phyloP scores from a whole-genome alignment of 495 filamentous ascomycete genomes.

The Hypoxylon trugodes region DNA sequence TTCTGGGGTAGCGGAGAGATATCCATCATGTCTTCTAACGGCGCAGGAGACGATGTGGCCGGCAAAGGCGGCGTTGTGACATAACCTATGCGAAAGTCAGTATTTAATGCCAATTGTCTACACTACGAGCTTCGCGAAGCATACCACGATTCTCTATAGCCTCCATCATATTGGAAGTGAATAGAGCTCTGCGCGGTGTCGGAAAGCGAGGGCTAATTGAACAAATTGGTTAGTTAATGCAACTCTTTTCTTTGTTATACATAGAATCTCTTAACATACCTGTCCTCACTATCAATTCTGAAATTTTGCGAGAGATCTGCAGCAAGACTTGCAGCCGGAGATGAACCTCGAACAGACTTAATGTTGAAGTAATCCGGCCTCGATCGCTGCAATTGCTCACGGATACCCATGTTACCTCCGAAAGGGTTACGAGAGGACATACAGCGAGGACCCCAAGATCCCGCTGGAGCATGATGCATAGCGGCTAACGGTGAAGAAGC shows the following conservation, averaged over 20 bases:
- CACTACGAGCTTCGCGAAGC: constrained; percentile 41
- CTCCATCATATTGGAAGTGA: constrained; percentile 79
- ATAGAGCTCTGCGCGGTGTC: constrained; percentile 91
- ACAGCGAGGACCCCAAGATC: constrained; percentile 58
- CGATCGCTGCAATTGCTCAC: constrained; percentile 63
- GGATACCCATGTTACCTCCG: constrained; percentile 72
- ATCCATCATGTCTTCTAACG: constrained; percentile 86
- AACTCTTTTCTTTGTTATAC: constrained; percentile 14
- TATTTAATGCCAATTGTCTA: not conserved
- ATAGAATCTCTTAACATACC: constrained; percentile 62
- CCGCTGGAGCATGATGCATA: constrained; percentile 81
- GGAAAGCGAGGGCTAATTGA: constrained; percentile 81
- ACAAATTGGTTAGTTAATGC: constrained; percentile 45
- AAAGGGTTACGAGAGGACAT: constrained; percentile 62
- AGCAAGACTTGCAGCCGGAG: constrained; percentile 86
- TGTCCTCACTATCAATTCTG: constrained; percentile 81
- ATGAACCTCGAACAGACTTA: constrained; percentile 81
- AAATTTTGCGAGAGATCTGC: constrained; percentile 97
- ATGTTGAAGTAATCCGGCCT: constrained; percentile 78
- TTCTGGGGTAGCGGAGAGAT: constrained; percentile 95
- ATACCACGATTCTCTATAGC: constrained; percentile 76
- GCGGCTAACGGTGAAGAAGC: constrained; percentile 93
- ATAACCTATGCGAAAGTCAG: constrained; percentile 59
- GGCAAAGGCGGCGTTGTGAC: constrained; percentile 86
- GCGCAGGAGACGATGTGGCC: constrained; percentile 77